Percentiles rank a stretch among this genome's conserved stretches.
Evolutionary conservation across 2,329 filamentous ascomycete species (phyloP).

Genomic region (Plenodomus tracheiphilus): DNA sequence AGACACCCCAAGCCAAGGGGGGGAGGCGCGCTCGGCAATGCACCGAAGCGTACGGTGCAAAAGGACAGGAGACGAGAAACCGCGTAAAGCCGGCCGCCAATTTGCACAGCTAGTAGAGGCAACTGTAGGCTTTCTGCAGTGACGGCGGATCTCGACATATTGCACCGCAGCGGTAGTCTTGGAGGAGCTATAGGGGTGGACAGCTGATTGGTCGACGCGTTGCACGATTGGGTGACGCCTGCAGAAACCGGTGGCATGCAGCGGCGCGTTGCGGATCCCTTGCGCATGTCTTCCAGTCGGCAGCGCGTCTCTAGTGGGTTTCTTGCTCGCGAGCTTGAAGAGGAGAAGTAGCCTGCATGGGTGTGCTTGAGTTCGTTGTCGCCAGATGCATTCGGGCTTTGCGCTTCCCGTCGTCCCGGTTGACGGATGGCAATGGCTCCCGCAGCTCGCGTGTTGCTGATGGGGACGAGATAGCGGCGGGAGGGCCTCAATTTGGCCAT

Average conservation of each 20-base stretch:
- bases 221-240: conserved; percentile 27
- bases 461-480: conserved; percentile 1
- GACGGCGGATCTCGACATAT: conserved; percentile 37
- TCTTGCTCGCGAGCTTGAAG: neutral
- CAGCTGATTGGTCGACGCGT: conserved; percentile 32
- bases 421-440: neutral
- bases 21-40: conserved; percentile 24
- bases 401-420: conserved; percentile 6
- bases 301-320: conserved; percentile 13
- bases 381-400: conserved; percentile 4
- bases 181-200: conserved; percentile 19
- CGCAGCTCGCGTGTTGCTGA: neutral
- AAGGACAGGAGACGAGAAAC: conserved; percentile 9
- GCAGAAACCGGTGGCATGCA: conserved; percentile 40
- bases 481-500: conserved; percentile 3
- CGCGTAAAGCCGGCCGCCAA: conserved; percentile 16
- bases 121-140: conserved; percentile 35
- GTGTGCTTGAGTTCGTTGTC: conserved; percentile 12
- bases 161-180: conserved; percentile 33
- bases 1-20: conserved; percentile 1
- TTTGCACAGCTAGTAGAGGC: conserved; percentile 19
- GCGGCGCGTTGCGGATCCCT: conserved; percentile 28
- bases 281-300: conserved; percentile 24
- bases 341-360: neutral
- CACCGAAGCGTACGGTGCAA: conserved; percentile 13